These are phyloP conservation scores for Curvularia sp. DNA, from an alignment of 2,329 filamentous ascomycete genomes.

Conservation along the genomic window DNA sequence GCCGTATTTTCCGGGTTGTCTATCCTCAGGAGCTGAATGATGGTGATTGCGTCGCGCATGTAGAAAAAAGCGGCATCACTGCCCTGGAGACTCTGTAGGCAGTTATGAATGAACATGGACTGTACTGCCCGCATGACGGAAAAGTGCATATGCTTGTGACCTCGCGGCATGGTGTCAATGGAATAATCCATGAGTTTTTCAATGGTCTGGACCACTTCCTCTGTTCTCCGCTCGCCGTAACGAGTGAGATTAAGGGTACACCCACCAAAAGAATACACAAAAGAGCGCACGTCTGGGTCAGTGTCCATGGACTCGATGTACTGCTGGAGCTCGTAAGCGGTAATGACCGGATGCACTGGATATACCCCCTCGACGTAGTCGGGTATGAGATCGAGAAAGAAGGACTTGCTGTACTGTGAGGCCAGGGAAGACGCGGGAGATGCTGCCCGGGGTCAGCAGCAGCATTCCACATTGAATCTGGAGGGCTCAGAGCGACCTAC, in stretches of 20 bases:
- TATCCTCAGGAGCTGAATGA: constrained; percentile 48
- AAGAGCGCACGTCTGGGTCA: constrained; percentile 50
- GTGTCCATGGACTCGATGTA: constrained; percentile 49
- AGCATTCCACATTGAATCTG: constrained; percentile 3
- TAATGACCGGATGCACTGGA: constrained; percentile 57
- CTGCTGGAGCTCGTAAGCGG: constrained; percentile 50
- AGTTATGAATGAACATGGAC: constrained; percentile 62
- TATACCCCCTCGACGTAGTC: constrained; percentile 56
- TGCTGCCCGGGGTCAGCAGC: constrained; percentile 20
- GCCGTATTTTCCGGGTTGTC: constrained; percentile 50
- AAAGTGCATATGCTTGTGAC: constrained; percentile 50
- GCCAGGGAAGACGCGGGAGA: constrained; percentile 28
- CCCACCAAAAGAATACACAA: constrained; percentile 56
- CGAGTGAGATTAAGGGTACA: constrained; percentile 56
- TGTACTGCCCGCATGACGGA: constrained; percentile 58
- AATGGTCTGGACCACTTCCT: constrained; percentile 43
- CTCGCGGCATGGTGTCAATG: constrained; percentile 48
- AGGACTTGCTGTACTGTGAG: constrained; percentile 35
- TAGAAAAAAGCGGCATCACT: constrained; percentile 60
- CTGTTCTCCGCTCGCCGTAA: constrained; percentile 41
- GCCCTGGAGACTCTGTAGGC: constrained; percentile 58
- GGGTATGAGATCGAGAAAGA: constrained; percentile 55
- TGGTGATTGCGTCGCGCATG: constrained; percentile 59
- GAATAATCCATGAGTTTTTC: constrained; percentile 45
- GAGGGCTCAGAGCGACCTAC: constrained; percentile 22